phyloP scores from a whole-genome alignment of 495 filamentous ascomycete species.

The Penicillium mononematosum region DNA sequence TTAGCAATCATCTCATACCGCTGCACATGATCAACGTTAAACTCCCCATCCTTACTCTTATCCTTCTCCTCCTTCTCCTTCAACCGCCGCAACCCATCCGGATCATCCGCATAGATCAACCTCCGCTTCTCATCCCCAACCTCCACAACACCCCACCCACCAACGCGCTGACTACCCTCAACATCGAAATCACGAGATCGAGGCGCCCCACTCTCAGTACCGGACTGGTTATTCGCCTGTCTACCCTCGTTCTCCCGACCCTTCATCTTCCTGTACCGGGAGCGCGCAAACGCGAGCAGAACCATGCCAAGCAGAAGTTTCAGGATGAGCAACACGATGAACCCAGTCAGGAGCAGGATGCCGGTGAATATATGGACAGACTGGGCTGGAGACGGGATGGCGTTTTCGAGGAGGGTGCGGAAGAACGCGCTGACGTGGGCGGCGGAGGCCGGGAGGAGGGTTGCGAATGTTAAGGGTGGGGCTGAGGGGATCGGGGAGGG shows the following conservation, averaged over 20 bases:
- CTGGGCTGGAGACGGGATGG: slow-evolving; percentile 47
- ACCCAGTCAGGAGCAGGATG: slow-evolving; percentile 73
- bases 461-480: slow-evolving; percentile 39
- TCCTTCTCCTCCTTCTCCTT: slow-evolving; percentile 68
- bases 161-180: slow-evolving; percentile 69
- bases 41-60: slow-evolving; percentile 55
- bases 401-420: slow-evolving; percentile 42
- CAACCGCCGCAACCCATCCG: slow-evolving; percentile 62
- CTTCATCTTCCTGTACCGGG: slow-evolving; percentile 80
- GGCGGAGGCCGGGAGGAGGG: slow-evolving; percentile 36
- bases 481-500: slow-evolving; percentile 32
- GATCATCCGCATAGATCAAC: slow-evolving; percentile 86
- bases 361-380: slow-evolving; percentile 58
- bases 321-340: slow-evolving; percentile 70
- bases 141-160: slow-evolving; percentile 81
- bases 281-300: slow-evolving; percentile 69
- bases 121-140: slow-evolving; percentile 82
- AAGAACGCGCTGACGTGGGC: slow-evolving; percentile 39
- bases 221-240: slow-evolving; percentile 8
- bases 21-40: slow-evolving; percentile 64
- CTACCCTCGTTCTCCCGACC: slow-evolving; percentile 54
- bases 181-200: slow-evolving; percentile 54
- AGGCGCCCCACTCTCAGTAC: slow-evolving; percentile 3
- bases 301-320: slow-evolving; percentile 85
- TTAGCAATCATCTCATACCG: slow-evolving; percentile 94